Conservation (phyloP, 768 basidiomycete species). For the Mycena kentingensis region DNA sequence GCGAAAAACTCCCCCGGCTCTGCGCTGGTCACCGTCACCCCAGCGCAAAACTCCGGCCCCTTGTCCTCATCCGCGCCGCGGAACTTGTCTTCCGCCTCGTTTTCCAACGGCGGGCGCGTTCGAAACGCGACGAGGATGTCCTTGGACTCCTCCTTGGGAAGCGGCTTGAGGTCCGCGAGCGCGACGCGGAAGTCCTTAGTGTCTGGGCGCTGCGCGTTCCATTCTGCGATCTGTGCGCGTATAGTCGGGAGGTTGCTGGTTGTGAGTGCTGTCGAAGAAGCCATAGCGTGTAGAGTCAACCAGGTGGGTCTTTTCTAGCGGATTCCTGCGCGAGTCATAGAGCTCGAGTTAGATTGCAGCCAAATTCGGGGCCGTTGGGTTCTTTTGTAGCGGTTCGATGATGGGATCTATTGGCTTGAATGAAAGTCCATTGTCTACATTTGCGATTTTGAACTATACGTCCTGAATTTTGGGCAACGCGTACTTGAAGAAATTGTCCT, state of each 20-base stretch:
- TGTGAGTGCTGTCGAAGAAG: slow-evolving; percentile 33
- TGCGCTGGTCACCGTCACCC: slow-evolving; percentile 31
- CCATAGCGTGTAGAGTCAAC: no score
- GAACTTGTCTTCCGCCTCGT: slow-evolving; percentile 33
- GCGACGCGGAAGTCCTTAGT: slow-evolving; percentile 22
- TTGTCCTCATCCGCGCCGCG: slow-evolving; percentile 17
- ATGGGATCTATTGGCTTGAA: no score
- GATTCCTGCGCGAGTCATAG: no score
- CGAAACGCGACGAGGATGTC: slow-evolving; percentile 39
- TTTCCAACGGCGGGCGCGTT: slow-evolving; percentile 35
- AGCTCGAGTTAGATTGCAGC: no score
- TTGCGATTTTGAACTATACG: no score
- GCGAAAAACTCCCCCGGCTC: slow-evolving; percentile 36
- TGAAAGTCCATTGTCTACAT: no score
- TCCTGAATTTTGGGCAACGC: no score
- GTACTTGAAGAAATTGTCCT: no score
- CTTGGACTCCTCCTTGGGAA: slow-evolving; percentile 23
- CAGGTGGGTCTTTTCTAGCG: no score
- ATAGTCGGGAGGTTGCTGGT: slow-evolving; percentile 31
- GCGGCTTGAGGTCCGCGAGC: slow-evolving; percentile 8
- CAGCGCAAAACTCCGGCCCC: slow-evolving; percentile 30
- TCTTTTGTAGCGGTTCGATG: no score
- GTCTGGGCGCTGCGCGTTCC: slow-evolving; percentile 27
- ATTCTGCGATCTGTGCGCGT: slow-evolving; percentile 30
- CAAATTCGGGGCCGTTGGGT: no score